phyloP scores from a whole-genome alignment of 2,329 filamentous ascomycete species.

The Daldinia sp. region DNA sequence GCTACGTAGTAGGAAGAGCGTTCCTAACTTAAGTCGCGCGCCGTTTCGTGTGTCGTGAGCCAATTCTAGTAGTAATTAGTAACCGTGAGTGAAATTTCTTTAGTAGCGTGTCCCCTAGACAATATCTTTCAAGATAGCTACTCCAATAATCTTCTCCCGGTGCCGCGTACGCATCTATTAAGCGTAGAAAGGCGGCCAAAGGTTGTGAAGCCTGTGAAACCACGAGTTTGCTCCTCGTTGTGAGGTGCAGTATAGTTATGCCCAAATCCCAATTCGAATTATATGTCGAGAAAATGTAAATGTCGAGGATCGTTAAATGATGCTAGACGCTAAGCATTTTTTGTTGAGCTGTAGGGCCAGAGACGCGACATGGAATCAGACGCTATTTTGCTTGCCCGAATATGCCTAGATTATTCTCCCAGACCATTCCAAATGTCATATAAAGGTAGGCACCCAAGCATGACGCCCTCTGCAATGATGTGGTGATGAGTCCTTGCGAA shows the following conservation, averaged over 20 bases:
- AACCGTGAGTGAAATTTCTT: constrained; percentile 23
- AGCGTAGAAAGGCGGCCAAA: constrained; percentile 1
- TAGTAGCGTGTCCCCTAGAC: constrained; percentile 17
- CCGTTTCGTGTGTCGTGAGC: constrained; percentile 7
- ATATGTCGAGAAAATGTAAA: background rate
- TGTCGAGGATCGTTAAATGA: background rate
- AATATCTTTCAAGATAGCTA: constrained; percentile 20
- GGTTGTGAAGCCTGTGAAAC: background rate
- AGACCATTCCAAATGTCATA: background rate
- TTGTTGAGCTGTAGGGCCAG: background rate
- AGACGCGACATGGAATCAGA: background rate
- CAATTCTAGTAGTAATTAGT: constrained; percentile 18
- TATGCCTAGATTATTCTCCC: background rate
- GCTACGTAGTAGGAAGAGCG: constrained; percentile 18
- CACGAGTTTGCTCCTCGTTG: background rate
- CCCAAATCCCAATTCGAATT: background rate
- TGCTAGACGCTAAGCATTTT: background rate
- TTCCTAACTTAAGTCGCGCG: constrained; percentile 27
- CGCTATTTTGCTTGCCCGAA: background rate
- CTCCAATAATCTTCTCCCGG: constrained; percentile 31
- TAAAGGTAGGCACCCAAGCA: background rate
- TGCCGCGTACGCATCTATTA: constrained; percentile 12
- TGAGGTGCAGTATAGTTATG: background rate
- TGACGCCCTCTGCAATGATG: background rate
- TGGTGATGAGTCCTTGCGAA: constrained; percentile 18